A percentile compares a stretch with the other conserved stretches of the same genome.
Conservation (phyloP, 1,284 basidiomycete species). For the Fomes fomentarius region DNA sequence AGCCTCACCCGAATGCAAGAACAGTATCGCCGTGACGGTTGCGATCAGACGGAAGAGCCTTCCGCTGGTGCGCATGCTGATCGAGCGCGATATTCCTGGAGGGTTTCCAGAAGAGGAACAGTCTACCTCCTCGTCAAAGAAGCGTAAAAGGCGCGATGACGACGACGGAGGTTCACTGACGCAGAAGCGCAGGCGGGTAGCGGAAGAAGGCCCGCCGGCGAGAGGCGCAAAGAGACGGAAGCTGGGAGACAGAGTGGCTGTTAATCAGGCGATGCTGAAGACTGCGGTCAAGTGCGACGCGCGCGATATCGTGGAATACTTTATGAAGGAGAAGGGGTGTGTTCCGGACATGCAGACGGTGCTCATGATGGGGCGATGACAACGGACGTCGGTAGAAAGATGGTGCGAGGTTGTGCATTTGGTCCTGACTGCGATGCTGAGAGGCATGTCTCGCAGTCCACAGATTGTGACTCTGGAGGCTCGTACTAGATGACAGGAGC, state of each 20-base stretch:
- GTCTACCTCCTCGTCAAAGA: constrained; percentile 1
- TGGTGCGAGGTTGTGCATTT: not conserved
- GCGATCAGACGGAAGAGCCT: constrained; percentile 77
- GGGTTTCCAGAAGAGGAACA: not conserved
- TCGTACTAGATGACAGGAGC: too few species aligned
- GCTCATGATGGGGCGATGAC: constrained; percentile 42
- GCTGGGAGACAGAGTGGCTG: constrained; percentile 60
- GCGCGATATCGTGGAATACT: constrained; percentile 71
- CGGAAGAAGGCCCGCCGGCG: constrained; percentile 21
- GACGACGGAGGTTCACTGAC: not conserved
- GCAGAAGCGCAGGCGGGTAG: not conserved
- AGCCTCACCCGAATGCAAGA: constrained; percentile 67
- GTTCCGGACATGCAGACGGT: constrained; percentile 73
- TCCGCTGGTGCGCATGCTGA: constrained; percentile 67
- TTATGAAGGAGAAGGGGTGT: constrained; percentile 76
- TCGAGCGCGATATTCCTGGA: constrained; percentile 55
- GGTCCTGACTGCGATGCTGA: not conserved
- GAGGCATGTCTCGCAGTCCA: not conserved
- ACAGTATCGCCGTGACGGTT: constrained; percentile 66
- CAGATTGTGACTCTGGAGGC: too few species aligned
- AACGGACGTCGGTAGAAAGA: not conserved
- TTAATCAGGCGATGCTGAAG: constrained; percentile 62
- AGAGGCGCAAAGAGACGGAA: constrained; percentile 49
- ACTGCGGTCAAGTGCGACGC: constrained; percentile 65
- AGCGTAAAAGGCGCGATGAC: not conserved